Evolutionary conservation across 1,139 yeast species (phyloP).

Genomic region (Tardiomyces digboiensis): DNA sequence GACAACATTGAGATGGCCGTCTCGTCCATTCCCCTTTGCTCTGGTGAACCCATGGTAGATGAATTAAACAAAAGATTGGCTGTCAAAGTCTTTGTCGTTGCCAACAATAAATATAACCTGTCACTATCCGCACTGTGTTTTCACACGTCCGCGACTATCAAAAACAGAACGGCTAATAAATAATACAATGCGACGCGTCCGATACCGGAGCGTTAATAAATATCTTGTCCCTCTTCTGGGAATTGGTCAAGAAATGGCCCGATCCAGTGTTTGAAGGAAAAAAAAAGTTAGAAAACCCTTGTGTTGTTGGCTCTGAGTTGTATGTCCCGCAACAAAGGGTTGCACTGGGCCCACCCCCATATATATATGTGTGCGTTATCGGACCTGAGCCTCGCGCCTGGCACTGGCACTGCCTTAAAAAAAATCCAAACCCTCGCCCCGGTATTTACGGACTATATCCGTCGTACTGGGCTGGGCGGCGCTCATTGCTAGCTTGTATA

Average conservation of each 20-base stretch:
- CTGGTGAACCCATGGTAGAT: background rate
- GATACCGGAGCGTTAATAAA: background rate
- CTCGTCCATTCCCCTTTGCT: background rate
- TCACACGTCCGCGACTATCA: too few relatives aligned
- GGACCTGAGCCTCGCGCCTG: slow-evolving; percentile 1
- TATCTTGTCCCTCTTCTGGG: background rate
- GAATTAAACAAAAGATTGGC: background rate
- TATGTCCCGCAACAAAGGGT: too few relatives aligned
- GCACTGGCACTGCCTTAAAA: background rate
- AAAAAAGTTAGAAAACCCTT: background rate
- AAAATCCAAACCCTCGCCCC: background rate
- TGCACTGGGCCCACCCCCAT: too few relatives aligned
- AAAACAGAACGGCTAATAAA: background rate
- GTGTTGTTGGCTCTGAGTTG: background rate
- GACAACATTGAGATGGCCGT: slow-evolving; percentile 12
- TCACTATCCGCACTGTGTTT: too few relatives aligned
- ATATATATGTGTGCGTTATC: background rate
- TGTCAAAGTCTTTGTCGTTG: too few relatives aligned
- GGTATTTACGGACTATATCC: too few relatives aligned
- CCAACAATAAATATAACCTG: too few relatives aligned
- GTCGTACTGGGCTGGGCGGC: too few relatives aligned
- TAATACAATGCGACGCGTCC: background rate
- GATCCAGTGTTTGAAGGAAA: too few relatives aligned
- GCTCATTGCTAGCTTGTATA: too few relatives aligned
- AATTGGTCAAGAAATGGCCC: too few relatives aligned